phyloP scores from a whole-genome alignment of 1,284 basidiomycete species.

The Ganoderma lingzhi region DNA sequence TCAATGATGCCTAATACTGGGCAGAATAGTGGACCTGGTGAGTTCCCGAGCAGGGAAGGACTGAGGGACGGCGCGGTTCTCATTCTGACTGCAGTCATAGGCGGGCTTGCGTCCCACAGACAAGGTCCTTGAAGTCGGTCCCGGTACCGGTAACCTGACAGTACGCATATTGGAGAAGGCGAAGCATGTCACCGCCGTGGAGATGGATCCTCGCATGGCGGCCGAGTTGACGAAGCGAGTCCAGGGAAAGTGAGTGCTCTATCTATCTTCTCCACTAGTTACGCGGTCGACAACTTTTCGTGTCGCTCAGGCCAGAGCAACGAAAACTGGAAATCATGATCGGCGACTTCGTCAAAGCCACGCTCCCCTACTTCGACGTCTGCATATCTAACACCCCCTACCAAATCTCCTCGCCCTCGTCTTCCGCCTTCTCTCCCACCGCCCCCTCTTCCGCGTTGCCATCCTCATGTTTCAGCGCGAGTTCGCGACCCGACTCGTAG shows the following conservation, averaged over 20 bases:
- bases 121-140: slow-evolving; percentile 97
- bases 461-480: slow-evolving; percentile 99
- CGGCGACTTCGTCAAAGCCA: slow-evolving; percentile 97
- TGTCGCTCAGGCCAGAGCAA: slow-evolving; percentile 82
- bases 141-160: slow-evolving; percentile 98
- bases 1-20: slow-evolving; percentile 4
- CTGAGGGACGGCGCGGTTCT: slow-evolving; percentile 3
- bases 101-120: slow-evolving; percentile 95
- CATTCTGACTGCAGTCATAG: slow-evolving; percentile 47
- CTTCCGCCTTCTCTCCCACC: slow-evolving; percentile 96
- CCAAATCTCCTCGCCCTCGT: slow-evolving; percentile 99
- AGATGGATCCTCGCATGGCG: slow-evolving; percentile 99
- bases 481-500: slow-evolving; percentile 94
- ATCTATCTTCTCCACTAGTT: slow-evolving; percentile 5
- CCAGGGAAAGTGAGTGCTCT: slow-evolving; percentile 89
- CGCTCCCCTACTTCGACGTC: slow-evolving; percentile 97
- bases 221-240: slow-evolving; percentile 97
- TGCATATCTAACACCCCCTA: slow-evolving; percentile 99
- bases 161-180: slow-evolving; percentile 94
- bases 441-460: slow-evolving; percentile 92
- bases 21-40: slow-evolving; percentile 83
- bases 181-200: slow-evolving; percentile 92
- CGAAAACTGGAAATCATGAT: slow-evolving; percentile 94
- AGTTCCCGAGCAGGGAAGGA: slow-evolving; percentile 14
- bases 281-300: slow-evolving; percentile 14